Percentiles rank a stretch among this genome's conserved stretches.
Conservation (phyloP, 1,139 yeast genomes). For the Geotrichum bryndzae region DNA sequence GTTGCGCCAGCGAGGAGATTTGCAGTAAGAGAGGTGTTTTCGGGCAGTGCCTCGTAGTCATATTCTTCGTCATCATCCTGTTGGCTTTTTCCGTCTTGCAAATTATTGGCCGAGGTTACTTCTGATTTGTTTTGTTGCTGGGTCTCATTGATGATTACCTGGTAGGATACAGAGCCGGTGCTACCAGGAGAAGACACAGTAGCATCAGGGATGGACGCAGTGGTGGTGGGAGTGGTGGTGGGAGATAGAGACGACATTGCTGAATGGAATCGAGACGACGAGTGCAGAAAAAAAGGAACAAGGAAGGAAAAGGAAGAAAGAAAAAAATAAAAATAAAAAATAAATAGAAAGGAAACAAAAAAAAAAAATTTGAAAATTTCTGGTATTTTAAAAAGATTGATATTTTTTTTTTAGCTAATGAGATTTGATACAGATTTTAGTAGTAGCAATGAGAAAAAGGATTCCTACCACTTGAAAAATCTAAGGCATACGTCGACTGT, state of each 20-base stretch:
- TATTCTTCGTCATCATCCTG: conserved; percentile 30
- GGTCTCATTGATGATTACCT: background rate
- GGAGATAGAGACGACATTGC: background rate
- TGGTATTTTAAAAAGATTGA: no score
- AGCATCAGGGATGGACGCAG: background rate
- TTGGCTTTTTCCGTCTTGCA: background rate
- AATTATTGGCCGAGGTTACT: background rate
- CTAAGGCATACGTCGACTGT: background rate
- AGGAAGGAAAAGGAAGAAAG: background rate
- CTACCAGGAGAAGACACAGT: background rate
- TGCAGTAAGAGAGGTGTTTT: conserved; percentile 73
- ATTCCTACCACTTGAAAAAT: background rate
- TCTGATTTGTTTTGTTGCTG: background rate
- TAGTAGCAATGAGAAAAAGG: background rate
- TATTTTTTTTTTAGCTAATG: no score
- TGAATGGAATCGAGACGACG: background rate
- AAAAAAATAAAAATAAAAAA: no score
- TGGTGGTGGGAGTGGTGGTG: background rate
- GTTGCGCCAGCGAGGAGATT: conserved; percentile 94
- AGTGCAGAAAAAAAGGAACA: background rate
- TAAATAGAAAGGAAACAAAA: background rate
- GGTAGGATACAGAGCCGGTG: background rate
- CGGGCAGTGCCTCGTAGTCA: conserved; percentile 91
- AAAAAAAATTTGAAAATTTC: background rate
- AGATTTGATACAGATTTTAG: no score